phyloP scores from a whole-genome alignment of 495 filamentous ascomycete species.

The Aspergillus ellipticus region DNA sequence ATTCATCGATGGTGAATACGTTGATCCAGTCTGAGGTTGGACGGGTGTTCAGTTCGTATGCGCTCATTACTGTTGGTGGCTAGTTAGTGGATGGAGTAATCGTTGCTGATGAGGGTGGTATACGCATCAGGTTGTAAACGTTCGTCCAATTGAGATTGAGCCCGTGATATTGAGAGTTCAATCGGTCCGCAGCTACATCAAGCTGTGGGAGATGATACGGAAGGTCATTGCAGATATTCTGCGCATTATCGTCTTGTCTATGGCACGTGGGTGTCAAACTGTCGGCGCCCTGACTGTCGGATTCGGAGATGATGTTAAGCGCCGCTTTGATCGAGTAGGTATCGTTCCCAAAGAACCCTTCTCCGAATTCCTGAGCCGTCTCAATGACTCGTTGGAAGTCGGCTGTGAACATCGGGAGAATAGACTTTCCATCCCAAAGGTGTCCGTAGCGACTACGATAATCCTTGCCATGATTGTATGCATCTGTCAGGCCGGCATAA shows the following conservation, averaged over 20 bases:
- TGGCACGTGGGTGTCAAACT: constrained; percentile 45
- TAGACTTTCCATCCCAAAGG: constrained; percentile 28
- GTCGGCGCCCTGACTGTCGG: constrained; percentile 39
- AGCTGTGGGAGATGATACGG: constrained; percentile 12
- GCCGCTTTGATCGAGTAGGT: constrained; percentile 31
- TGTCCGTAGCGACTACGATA: constrained; percentile 44
- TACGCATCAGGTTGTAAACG: constrained; percentile 23
- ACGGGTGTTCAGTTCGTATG: constrained; percentile 51
- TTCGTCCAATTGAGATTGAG: constrained; percentile 19
- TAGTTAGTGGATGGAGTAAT: neutral
- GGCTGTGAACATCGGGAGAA: constrained; percentile 42
- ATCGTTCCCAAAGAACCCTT: constrained; percentile 49
- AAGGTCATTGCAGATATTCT: constrained; percentile 6
- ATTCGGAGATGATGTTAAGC: constrained; percentile 48
- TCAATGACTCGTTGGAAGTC: constrained; percentile 49
- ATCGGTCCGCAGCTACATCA: constrained; percentile 20
- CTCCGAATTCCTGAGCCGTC: constrained; percentile 49
- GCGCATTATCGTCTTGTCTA: constrained; percentile 5
- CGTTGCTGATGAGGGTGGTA: neutral
- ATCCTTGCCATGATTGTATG: constrained; percentile 36
- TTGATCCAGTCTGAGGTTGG: constrained; percentile 48
- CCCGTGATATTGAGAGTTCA: constrained; percentile 23
- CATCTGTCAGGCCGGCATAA: constrained; percentile 46
- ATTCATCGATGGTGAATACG: constrained; percentile 51
- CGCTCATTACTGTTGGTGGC: constrained; percentile 32